These are phyloP conservation scores for Dillenia suffruticosa DNA, from an alignment of 164 flowering plant species.

Conservation along the genomic window DNA sequence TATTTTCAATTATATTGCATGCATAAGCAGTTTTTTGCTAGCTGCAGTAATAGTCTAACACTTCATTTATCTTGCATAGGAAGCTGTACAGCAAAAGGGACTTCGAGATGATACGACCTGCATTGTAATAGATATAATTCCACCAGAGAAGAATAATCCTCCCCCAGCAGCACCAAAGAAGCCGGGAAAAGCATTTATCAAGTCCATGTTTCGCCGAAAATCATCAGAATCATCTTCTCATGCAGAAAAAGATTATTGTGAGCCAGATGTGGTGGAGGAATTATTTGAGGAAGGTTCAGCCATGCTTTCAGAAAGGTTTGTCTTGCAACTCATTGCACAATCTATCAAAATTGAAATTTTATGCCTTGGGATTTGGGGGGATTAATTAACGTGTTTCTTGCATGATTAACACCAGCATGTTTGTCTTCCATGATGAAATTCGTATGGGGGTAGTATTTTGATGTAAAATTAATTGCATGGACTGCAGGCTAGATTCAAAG, in stretches of 20 bases:
- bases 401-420: neutral
- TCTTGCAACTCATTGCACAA: neutral
- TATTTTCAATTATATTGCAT: neutral
- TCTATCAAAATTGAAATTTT: neutral
- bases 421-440: neutral
- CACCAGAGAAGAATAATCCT: slow-evolving; percentile 60
- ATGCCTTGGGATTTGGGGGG: no score
- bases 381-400: neutral
- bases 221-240: slow-evolving; percentile 58
- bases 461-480: slow-evolving; percentile 3
- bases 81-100: slow-evolving; percentile 73
- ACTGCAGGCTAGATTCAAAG: slow-evolving; percentile 78
- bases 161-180: slow-evolving; percentile 67
- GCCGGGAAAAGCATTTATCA: slow-evolving; percentile 73
- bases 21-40: neutral
- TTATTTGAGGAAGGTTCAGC: slow-evolving; percentile 95
- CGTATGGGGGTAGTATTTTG: neutral
- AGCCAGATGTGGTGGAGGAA: slow-evolving; percentile 86
- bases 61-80: slow-evolving; percentile 40
- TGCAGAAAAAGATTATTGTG: slow-evolving; percentile 47
- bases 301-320: slow-evolving; percentile 87
- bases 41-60: neutral
- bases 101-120: slow-evolving; percentile 98
- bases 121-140: slow-evolving; percentile 79
- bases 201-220: slow-evolving; percentile 74